A percentile compares a stretch with the other conserved stretches of the same genome.
Evolutionary conservation across 345 rosid species (phyloP).

Genomic region (Stellera chamaejasme): DNA sequence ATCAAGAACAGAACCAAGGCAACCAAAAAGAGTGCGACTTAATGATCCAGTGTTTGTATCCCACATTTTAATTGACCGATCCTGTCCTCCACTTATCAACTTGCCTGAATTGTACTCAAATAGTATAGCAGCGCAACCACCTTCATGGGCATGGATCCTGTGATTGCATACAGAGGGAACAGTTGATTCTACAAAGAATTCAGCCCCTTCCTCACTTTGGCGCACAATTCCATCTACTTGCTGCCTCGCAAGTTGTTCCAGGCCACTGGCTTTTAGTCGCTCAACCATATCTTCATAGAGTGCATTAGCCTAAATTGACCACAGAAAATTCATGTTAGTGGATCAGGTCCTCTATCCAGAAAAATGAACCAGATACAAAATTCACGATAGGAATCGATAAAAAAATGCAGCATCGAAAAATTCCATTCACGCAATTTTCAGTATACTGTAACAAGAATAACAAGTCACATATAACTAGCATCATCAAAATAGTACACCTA

Average conservation of each 20-base stretch:
- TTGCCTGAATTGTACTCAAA: constrained; percentile 72
- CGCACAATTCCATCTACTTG: constrained; percentile 98
- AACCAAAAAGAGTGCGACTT: constrained; percentile 57
- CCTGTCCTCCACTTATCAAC: constrained; percentile 87
- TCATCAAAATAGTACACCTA: no score
- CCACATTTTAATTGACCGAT: constrained; percentile 81
- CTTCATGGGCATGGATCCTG: constrained; percentile 82
- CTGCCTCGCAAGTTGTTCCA: constrained; percentile 76
- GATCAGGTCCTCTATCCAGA: background rate
- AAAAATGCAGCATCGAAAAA: background rate
- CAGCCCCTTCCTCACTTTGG: constrained; percentile 86
- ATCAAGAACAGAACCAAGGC: constrained; percentile 91
- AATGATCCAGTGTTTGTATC: constrained; percentile 67
- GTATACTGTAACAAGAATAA: no score
- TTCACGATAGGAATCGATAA: constrained; percentile 2
- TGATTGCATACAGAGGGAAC: constrained; percentile 71
- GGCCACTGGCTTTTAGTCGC: constrained; percentile 79
- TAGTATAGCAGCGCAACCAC: constrained; percentile 81
- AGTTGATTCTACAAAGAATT: constrained; percentile 61
- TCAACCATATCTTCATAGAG: constrained; percentile 89
- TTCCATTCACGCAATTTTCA: no score
- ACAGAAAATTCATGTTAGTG: constrained; percentile 12
- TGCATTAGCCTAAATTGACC: constrained; percentile 52
- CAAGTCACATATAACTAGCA: no score
- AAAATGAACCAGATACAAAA: background rate